Conservation (phyloP, 805 yeast genomes). For the Hanseniaspora valbyensis region DNA sequence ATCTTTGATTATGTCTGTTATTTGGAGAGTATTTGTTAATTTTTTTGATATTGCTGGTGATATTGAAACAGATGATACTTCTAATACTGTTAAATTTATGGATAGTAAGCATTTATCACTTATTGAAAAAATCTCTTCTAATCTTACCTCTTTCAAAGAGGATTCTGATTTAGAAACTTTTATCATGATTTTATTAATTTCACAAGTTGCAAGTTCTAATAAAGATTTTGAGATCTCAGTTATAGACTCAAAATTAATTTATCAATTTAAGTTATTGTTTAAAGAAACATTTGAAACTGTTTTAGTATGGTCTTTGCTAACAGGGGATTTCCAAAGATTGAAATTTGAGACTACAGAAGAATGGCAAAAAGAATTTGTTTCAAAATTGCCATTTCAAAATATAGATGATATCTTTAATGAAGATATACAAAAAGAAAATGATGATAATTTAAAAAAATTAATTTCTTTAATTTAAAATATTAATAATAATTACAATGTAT, state of each 20-base stretch:
- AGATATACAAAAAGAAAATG: not conserved
- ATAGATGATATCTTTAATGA: not conserved
- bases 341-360: not conserved
- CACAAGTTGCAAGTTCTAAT: not conserved
- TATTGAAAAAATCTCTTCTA: not conserved
- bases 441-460: not conserved
- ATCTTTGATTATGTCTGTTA: constrained; percentile 6
- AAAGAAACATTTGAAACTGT: constrained; percentile 11
- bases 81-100: not conserved
- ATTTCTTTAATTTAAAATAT: not conserved
- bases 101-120: not conserved
- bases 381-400: not conserved
- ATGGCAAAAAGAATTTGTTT: constrained; percentile 1
- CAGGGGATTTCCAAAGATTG: constrained; percentile 13
- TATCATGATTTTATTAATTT: not conserved
- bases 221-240: not conserved
- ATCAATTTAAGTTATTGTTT: not conserved
- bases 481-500: no score
- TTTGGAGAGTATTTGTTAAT: constrained; percentile 3
- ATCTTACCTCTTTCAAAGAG: not conserved
- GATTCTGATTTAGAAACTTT: not conserved
- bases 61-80: constrained; percentile 4
- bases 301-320: constrained; percentile 9
- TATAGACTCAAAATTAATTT: not conserved
- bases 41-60: not conserved